These are phyloP conservation scores for Kandelia obovata DNA, from an alignment of 345 rosid genomes.

Conservation along the genomic window DNA sequence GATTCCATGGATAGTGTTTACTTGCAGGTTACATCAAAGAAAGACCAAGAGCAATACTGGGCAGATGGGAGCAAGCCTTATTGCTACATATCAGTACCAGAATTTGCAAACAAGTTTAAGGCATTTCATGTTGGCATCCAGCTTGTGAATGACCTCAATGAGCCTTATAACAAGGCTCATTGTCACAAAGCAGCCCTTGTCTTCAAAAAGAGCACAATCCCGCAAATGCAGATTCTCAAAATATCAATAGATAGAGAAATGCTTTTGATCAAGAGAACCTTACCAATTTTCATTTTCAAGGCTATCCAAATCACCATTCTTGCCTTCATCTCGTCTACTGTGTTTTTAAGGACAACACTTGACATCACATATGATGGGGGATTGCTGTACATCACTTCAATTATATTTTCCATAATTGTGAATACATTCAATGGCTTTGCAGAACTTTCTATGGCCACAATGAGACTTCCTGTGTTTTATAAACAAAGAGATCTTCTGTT, in stretches of 20 bases:
- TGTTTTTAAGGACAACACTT: constrained; percentile 65
- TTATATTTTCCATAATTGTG: constrained; percentile 48
- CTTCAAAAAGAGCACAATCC: constrained; percentile 52
- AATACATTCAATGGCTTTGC: constrained; percentile 93
- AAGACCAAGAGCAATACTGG: constrained; percentile 97
- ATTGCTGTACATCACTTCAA: constrained; percentile 42
- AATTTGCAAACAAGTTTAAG: constrained; percentile 56
- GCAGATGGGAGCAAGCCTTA: constrained; percentile 54
- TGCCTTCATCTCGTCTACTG: constrained; percentile 51
- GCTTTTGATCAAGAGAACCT: constrained; percentile 65
- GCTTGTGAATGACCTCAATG: constrained; percentile 46
- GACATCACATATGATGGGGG: constrained; percentile 51
- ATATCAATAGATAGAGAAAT: constrained; percentile 73
- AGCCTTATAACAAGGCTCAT: constrained; percentile 50
- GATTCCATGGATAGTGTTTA: not conserved
- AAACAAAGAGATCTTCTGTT: constrained; percentile 88
- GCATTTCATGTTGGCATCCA: constrained; percentile 61
- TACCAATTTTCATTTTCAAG: constrained; percentile 65
- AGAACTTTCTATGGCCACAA: constrained; percentile 65
- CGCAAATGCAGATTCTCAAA: constrained; percentile 57
- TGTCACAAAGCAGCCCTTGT: constrained; percentile 70
- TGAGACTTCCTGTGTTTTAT: constrained; percentile 80
- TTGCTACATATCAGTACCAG: constrained; percentile 55
- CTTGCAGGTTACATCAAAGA: constrained; percentile 75
- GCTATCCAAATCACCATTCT: constrained; percentile 56